Evolutionary conservation across 1,284 basidiomycete species (phyloP).

Genomic region (Schizophyllum amplum): DNA sequence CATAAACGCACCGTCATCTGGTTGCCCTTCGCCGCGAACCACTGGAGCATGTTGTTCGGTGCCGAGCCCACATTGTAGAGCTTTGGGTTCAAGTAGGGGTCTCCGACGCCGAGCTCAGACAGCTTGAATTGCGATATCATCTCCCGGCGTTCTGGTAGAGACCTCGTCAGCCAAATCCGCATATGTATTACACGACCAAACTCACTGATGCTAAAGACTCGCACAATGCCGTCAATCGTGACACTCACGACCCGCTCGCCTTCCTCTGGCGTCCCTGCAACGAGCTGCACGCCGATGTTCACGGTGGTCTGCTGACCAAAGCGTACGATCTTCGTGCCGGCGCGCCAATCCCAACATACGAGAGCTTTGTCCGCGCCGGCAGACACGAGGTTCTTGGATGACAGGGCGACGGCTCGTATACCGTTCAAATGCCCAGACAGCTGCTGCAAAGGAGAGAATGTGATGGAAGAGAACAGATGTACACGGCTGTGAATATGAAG

Average conservation of each 20-base stretch:
- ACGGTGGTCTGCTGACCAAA: constrained; percentile 93
- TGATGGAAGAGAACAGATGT: constrained; percentile 73
- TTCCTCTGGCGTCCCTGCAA: constrained; percentile 46
- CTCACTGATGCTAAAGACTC: constrained; percentile 84
- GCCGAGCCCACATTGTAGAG: constrained; percentile 70
- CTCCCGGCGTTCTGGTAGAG: constrained; percentile 58
- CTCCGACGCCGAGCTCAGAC: constrained; percentile 65
- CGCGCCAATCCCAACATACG: constrained; percentile 88
- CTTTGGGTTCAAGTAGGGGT: constrained; percentile 56
- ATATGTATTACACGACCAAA: constrained; percentile 9
- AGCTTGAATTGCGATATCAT: constrained; percentile 91
- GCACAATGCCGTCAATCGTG: constrained; percentile 86
- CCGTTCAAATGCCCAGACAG: constrained; percentile 79
- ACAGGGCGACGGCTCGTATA: constrained; percentile 82
- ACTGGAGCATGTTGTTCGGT: constrained; percentile 81
- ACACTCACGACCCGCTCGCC: constrained; percentile 80
- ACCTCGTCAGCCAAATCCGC: constrained; percentile 1
- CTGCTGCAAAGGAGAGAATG: constrained; percentile 74
- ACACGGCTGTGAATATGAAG: constrained; percentile 48
- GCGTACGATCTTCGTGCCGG: constrained; percentile 79
- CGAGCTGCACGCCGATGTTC: constrained; percentile 83
- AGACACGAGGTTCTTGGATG: constrained; percentile 77
- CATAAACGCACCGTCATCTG: constrained; percentile 71
- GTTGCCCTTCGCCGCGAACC: constrained; percentile 86
- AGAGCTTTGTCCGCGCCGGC: constrained; percentile 77